phyloP scores from a whole-genome alignment of 2,329 filamentous ascomycete genomes.

The Cyphellophora attinorum region DNA sequence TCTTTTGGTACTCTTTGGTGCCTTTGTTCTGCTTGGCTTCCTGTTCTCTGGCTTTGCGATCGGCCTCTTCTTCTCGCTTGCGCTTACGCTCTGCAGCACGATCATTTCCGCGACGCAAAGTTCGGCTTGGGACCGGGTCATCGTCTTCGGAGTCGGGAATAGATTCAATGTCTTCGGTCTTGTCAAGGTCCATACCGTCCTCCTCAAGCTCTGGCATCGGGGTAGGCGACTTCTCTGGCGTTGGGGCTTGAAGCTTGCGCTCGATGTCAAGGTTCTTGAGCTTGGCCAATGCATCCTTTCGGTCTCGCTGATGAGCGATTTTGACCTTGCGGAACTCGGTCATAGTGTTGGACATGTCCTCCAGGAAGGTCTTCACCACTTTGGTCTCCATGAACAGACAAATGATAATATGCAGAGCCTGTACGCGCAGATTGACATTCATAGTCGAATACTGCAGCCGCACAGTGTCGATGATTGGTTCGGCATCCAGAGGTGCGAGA shows the following conservation, averaged over 20 bases:
- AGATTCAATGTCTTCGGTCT: conserved; percentile 36
- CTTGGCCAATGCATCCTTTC: conserved; percentile 48
- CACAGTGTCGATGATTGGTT: conserved; percentile 68
- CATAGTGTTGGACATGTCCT: conserved; percentile 88
- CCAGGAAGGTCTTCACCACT: conserved; percentile 77
- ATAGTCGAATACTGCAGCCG: conserved; percentile 62
- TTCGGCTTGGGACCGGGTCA: conserved; percentile 45
- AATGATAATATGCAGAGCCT: conserved; percentile 74
- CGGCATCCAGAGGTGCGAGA: conserved; percentile 68
- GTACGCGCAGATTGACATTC: conserved; percentile 73
- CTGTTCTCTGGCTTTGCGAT: conserved; percentile 58
- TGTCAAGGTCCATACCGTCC: conserved; percentile 51
- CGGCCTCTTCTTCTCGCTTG: conserved; percentile 65
- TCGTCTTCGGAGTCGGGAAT: conserved; percentile 57
- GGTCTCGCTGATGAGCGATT: conserved; percentile 78
- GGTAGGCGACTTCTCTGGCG: conserved; percentile 33
- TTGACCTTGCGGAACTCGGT: conserved; percentile 91
- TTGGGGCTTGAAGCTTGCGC: conserved; percentile 36
- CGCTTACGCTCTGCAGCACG: conserved; percentile 63
- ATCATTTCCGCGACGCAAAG: conserved; percentile 54
- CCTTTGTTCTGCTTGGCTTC: conserved; percentile 63
- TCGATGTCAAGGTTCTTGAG: conserved; percentile 37
- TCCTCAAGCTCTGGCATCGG: conserved; percentile 33
- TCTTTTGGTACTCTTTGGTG: conserved; percentile 78
- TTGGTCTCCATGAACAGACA: conserved; percentile 80